Evolutionary conservation across 345 rosid species (phyloP).

Genomic region (Ricinus communis): DNA sequence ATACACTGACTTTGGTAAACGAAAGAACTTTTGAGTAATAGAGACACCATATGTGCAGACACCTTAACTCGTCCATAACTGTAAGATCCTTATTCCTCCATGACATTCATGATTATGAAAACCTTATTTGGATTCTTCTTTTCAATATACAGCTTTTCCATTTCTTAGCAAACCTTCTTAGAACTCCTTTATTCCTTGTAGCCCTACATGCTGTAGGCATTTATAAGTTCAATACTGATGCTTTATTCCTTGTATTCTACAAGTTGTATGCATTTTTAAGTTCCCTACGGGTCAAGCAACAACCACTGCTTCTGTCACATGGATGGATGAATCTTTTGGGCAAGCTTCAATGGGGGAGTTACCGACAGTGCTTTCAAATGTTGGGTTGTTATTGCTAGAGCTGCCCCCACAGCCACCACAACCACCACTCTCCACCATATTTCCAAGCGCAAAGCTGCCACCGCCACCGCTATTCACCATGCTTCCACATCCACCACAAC

Average conservation of each 20-base stretch:
- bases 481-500: neutral
- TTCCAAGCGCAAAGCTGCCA: neutral
- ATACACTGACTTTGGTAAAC: too few relatives aligned
- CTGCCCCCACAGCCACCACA: neutral
- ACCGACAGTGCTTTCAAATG: neutral
- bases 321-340: neutral
- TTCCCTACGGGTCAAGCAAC: neutral
- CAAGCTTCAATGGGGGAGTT: neutral
- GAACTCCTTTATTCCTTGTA: neutral
- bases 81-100: neutral
- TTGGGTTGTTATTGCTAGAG: neutral
- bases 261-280: neutral
- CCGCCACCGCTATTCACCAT: neutral
- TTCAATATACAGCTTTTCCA: neutral
- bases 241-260: neutral
- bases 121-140: neutral
- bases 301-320: neutral
- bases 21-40: too few relatives aligned
- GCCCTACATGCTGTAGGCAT: neutral
- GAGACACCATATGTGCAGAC: neutral
- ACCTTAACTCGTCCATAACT: neutral
- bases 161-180: neutral
- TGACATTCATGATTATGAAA: neutral
- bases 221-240: neutral
- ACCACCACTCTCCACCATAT: neutral